These are phyloP conservation scores for Camellia granthamiana DNA, from an alignment of 148 eudicot species.

Conservation along the genomic window DNA sequence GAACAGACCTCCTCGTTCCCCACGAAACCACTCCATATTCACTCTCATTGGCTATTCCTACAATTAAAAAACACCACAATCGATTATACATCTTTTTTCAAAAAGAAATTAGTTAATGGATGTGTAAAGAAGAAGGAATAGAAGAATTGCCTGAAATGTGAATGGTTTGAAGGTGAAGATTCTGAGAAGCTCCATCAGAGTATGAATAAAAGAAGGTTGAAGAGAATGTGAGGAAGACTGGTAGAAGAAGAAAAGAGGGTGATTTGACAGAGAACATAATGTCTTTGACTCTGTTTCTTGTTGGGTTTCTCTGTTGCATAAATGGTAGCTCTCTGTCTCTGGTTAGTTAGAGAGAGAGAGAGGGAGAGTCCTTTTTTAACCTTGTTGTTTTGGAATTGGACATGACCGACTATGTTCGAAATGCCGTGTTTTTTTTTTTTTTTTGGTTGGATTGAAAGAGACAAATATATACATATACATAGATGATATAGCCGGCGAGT, in stretches of 20 bases:
- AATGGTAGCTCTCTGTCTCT: no score
- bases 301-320: not conserved
- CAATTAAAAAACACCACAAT: not conserved
- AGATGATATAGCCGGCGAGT: no score
- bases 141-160: conserved; percentile 16
- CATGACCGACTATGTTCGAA: no score
- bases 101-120: no score
- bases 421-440: no score
- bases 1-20: conserved; percentile 23
- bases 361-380: no score
- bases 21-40: conserved; percentile 14
- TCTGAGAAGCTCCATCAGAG: conserved; percentile 6
- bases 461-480: no score
- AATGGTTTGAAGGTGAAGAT: conserved; percentile 13
- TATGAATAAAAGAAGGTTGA: conserved; percentile 3
- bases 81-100: not conserved
- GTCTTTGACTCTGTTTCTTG: not conserved
- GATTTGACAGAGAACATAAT: not conserved
- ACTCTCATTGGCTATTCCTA: conserved; percentile 6
- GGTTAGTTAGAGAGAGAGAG: no score
- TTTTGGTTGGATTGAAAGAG: no score
- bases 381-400: no score
- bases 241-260: conserved; percentile 9
- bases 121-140: no score
- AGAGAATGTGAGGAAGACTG: conserved; percentile 15